Percentiles rank a stretch among this genome's conserved stretches.
These are phyloP conservation scores for Ocimum tenuiflorum DNA, from an alignment of 257 asterid genomes.

Conservation along the genomic window DNA sequence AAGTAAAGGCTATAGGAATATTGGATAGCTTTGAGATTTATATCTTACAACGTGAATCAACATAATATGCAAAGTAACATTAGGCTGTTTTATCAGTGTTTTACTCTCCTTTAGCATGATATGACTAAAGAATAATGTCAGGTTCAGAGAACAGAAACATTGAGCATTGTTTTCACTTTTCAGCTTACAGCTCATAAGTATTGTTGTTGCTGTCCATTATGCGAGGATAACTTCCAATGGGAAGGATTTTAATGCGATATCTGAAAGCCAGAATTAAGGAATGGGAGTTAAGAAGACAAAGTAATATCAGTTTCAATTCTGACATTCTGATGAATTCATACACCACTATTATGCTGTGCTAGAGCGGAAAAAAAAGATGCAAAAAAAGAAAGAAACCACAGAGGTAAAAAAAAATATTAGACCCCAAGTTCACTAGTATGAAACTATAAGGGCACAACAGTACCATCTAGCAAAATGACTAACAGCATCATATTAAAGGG, in stretches of 20 bases:
- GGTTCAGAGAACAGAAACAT: constrained; percentile 3
- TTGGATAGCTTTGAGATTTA: background rate
- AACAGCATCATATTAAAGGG: background rate
- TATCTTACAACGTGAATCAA: background rate
- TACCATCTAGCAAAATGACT: background rate
- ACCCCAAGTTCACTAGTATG: background rate
- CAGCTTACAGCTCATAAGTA: constrained; percentile 85
- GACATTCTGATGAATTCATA: background rate
- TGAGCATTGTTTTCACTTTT: constrained; percentile 5
- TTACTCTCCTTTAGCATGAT: background rate
- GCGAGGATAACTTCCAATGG: constrained; percentile 99
- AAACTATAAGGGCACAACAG: background rate
- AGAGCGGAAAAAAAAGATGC: background rate
- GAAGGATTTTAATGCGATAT: constrained; percentile 85
- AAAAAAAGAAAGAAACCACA: background rate
- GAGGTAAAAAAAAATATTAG: background rate
- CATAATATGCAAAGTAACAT: background rate
- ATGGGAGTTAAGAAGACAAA: constrained; percentile 8
- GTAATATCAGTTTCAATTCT: constrained; percentile 1
- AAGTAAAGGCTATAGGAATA: background rate
- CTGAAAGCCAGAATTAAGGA: constrained; percentile 46
- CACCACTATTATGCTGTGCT: background rate
- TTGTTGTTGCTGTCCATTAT: constrained; percentile 80
- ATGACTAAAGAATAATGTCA: background rate
- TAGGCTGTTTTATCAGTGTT: background rate